Conservation (phyloP, 306 rosid genomes). For the Castanea sativa region DNA sequence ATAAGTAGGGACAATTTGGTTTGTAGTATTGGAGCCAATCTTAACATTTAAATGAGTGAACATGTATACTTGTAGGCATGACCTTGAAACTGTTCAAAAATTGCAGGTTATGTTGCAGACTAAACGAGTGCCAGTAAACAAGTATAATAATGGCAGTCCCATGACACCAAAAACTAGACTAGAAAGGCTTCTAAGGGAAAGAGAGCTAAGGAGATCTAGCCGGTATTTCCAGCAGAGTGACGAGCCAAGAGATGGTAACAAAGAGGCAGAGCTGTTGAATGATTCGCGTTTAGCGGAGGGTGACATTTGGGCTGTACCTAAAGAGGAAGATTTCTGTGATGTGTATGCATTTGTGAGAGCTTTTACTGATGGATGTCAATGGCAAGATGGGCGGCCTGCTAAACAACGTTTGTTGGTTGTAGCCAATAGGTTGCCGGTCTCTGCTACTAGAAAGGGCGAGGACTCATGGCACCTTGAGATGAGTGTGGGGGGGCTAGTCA, state of each 20-base stretch:
- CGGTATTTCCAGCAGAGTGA: conserved; percentile 36
- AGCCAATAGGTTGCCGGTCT: conserved; percentile 92
- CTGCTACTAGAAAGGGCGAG: conserved; percentile 81
- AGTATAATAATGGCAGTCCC: conserved; percentile 54
- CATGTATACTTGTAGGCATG: background rate
- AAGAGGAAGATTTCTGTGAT: conserved; percentile 58
- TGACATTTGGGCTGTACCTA: conserved; percentile 27
- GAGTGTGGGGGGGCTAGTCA: conserved; percentile 93
- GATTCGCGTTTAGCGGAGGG: conserved; percentile 33
- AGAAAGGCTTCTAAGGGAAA: conserved; percentile 94
- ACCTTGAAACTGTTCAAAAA: background rate
- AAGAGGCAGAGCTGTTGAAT: conserved; percentile 40
- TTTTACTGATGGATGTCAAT: conserved; percentile 39
- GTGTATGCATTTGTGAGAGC: conserved; percentile 27
- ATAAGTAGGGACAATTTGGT: background rate
- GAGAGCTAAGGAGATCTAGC: conserved; percentile 73
- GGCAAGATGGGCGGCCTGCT: conserved; percentile 53
- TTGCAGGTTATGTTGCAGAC: conserved; percentile 32
- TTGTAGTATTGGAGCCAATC: background rate
- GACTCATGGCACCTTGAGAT: conserved; percentile 85
- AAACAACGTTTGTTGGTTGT: conserved; percentile 85
- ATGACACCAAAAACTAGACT: conserved; percentile 72
- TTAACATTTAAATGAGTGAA: background rate
- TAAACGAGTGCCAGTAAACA: conserved; percentile 69
- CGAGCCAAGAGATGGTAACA: conserved; percentile 47